These are phyloP conservation scores for Firmiana major DNA, from an alignment of 345 rosid genomes.

Conservation along the genomic window DNA sequence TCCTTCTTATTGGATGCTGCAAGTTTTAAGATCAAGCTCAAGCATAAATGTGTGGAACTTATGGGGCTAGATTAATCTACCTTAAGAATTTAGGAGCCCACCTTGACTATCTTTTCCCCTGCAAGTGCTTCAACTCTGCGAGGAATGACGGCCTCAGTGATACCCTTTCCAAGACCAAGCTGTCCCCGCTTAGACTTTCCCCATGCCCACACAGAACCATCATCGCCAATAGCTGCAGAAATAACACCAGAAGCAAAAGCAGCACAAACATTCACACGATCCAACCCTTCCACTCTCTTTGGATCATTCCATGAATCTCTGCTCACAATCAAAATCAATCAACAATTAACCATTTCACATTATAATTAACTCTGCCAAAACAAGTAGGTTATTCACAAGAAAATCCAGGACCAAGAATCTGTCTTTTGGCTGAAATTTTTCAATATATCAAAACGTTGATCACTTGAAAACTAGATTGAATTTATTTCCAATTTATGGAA, in stretches of 20 bases:
- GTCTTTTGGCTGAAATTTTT: not conserved
- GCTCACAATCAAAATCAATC: constrained; percentile 13
- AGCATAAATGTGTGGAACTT: not conserved
- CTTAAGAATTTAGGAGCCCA: constrained; percentile 26
- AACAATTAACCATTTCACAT: constrained; percentile 6
- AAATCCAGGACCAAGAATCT: not conserved
- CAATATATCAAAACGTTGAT: not conserved
- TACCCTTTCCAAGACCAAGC: constrained; percentile 82
- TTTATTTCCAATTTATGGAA: not conserved
- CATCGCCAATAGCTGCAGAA: constrained; percentile 69
- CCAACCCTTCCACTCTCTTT: constrained; percentile 61
- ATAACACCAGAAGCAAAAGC: constrained; percentile 87
- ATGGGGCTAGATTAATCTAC: not conserved
- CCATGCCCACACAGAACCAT: constrained; percentile 96
- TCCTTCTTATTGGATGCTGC: not conserved
- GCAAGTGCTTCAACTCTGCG: constrained; percentile 58
- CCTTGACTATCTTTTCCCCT: constrained; percentile 69
- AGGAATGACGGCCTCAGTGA: constrained; percentile 51
- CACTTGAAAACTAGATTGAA: not conserved
- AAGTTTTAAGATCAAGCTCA: not conserved
- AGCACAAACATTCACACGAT: constrained; percentile 42
- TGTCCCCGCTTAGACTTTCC: constrained; percentile 95
- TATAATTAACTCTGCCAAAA: not conserved
- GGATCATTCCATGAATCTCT: constrained; percentile 65
- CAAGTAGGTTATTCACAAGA: not conserved